Base-by-base conservation (phyloP, 768 basidiomycete species). In the Tulasnella sp. region DNA sequence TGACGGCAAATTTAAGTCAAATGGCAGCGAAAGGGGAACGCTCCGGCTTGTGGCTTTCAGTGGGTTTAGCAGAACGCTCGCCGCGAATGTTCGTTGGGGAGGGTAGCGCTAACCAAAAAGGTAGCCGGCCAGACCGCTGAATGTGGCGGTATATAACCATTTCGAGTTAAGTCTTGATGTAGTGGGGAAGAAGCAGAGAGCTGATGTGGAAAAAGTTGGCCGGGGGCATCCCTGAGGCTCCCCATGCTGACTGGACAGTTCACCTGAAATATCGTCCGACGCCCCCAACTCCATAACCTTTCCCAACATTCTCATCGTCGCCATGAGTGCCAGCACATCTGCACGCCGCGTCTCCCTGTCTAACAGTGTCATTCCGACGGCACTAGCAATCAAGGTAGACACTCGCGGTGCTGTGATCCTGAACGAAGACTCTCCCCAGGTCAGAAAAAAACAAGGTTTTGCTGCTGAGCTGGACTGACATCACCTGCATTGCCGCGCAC, bases 391-490 rank as follows among this genome's bases (percentile, higher is more conserved):
- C 81, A 93, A 94, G 82, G 96, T 98, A 80, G 94, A 97, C 80
- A 97, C 95, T 36, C 89, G 94, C 79, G 96, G 96, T 19, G 96
- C 96, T 19, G 87, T 97, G 77, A 97, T 98, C 79, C 86, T 98
- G 45, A 89, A 92, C 68, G 96, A 97, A 83, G 96, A 96, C 82
- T 97, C 96, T 3, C 94, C 93, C 42, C 93, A 96, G 87, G 96
- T 96, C 82, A 90, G 76, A 17, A 37, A 22, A 37, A 17, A 17
- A 17, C 17, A 8, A 17, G 76, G 17, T 54, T n/a, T 25, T 14
- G 75, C 34, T 54, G n/a, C n/a, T 37, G 38, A n/a, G 6, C 17
- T 25, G 38, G 38, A 49, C 37, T n/a, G 75, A 22, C 6, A 12
- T 37, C 17, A 31, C 22, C n/a, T n/a, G n/a, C 37, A n/a, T 31